These are phyloP conservation scores for Sphaerulina vaccinii DNA, from an alignment of 2,329 filamentous ascomycete genomes.

Conservation along the genomic window DNA sequence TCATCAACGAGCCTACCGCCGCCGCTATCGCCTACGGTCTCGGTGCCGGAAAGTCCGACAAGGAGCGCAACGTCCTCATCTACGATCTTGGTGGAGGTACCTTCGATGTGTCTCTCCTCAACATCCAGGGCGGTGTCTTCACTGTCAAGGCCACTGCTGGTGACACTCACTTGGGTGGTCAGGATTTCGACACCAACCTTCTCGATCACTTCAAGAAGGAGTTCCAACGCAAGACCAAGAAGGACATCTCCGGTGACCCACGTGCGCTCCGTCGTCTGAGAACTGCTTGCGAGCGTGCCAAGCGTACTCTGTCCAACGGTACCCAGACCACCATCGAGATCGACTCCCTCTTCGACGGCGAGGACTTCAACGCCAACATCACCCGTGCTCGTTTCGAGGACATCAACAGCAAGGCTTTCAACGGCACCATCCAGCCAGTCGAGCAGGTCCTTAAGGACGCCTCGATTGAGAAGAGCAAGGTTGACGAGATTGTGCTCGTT, in stretches of 20 bases:
- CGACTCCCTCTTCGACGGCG: slow-evolving; percentile 95
- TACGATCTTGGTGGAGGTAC: slow-evolving; percentile 99
- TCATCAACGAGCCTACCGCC: slow-evolving; percentile 99
- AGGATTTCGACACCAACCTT: slow-evolving; percentile 64
- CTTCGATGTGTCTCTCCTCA: slow-evolving; percentile 98
- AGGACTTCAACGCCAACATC: slow-evolving; percentile 96
- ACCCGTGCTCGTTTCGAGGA: slow-evolving; percentile 99
- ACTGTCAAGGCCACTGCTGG: slow-evolving; percentile 97
- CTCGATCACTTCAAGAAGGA: slow-evolving; percentile 97
- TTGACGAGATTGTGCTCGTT: slow-evolving; percentile 98
- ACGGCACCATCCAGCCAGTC: slow-evolving; percentile 90
- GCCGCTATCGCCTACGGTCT: slow-evolving; percentile 98
- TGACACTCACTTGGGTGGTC: slow-evolving; percentile 52
- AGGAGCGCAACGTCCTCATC: slow-evolving; percentile 98
- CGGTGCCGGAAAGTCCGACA: slow-evolving; percentile 60
- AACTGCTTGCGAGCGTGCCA: slow-evolving; percentile 98
- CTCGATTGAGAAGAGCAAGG: slow-evolving; percentile 78
- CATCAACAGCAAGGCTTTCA: slow-evolving; percentile 92
- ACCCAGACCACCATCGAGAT: slow-evolving; percentile 98
- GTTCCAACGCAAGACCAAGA: slow-evolving; percentile 78
- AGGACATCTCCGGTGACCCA: slow-evolving; percentile 74
- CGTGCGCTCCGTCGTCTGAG: slow-evolving; percentile 93
- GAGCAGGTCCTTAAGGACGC: slow-evolving; percentile 96
- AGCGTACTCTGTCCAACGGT: slow-evolving; percentile 96
- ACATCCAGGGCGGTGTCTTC: slow-evolving; percentile 99